Percentiles rank a stretch among this genome's conserved stretches.
Conservation (phyloP, 1,139 yeast species). For the Sugiyamaella paludigena region DNA sequence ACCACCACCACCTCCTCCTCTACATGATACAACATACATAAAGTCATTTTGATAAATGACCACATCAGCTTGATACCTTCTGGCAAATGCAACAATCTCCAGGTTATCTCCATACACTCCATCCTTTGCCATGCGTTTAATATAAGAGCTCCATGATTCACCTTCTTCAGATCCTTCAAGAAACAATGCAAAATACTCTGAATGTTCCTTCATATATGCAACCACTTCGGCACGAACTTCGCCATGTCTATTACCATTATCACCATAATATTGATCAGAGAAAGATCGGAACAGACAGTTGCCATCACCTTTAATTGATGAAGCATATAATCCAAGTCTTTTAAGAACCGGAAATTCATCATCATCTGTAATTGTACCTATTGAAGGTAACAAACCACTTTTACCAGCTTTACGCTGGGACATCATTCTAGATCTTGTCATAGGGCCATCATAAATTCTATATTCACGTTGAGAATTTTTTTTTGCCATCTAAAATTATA, state of each 20-base stretch:
- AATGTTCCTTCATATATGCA: slow-evolving; percentile 34
- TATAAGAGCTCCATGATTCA: slow-evolving; percentile 37
- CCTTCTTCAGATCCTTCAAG: slow-evolving; percentile 31
- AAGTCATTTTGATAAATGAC: slow-evolving; percentile 41
- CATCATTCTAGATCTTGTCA: slow-evolving; percentile 20
- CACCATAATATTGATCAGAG: slow-evolving; percentile 43
- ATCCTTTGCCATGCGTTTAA: slow-evolving; percentile 39
- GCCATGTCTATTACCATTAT: slow-evolving; percentile 33
- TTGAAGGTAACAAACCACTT: slow-evolving; percentile 1
- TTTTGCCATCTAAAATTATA: not conserved
- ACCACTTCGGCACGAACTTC: slow-evolving; percentile 37
- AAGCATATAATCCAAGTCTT: slow-evolving; percentile 38
- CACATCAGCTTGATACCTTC: slow-evolving; percentile 33
- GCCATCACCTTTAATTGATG: slow-evolving; percentile 43
- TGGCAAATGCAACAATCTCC: slow-evolving; percentile 44
- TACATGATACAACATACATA: slow-evolving; percentile 36
- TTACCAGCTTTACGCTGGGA: slow-evolving; percentile 7
- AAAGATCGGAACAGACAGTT: slow-evolving; percentile 45
- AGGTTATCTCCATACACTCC: slow-evolving; percentile 45
- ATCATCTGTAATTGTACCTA: slow-evolving; percentile 12
- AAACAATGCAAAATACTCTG: slow-evolving; percentile 34
- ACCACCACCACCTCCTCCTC: slow-evolving; percentile 7
- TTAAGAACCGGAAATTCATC: slow-evolving; percentile 40
- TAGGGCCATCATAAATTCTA: slow-evolving; percentile 17
- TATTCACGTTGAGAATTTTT: slow-evolving; percentile 11